Evolutionary conservation across 768 basidiomycete species (phyloP), one percentile per base, ranked within the genome.

Genomic region (Calocybe cyanea): DNA sequence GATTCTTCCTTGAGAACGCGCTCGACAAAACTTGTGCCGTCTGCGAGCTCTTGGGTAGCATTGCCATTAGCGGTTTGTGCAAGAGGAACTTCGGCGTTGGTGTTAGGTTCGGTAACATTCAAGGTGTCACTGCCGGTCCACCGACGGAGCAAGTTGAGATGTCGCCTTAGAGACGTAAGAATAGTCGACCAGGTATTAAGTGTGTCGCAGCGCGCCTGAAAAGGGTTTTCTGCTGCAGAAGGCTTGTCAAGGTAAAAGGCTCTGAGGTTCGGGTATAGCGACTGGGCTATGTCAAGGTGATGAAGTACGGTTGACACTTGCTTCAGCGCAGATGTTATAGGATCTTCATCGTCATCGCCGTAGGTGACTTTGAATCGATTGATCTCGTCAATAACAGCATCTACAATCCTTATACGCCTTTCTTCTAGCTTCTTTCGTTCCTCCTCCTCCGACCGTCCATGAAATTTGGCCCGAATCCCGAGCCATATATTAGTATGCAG

Each of bases 111-210:
- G 28, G 80, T 88, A 43, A 97, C 87, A 59, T 96, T 90, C 42
- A 98, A 75, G 15, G 85, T 87, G 51, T 92, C 87, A 62, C 86
- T 91, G 13, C 92, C 93, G 0, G 95, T 97, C 95, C 95, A 97
- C 50, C 84, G 83, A 52, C 87, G 87, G 19, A 98, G 72, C 30
- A 91, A 77, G 19, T 71, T 64, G 45, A 95, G 82, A 54, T 93
- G 90, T 46, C 81, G 80, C 52, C 84, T 82, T n/a, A 96, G 73
- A n/a, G 87, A 83, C 19, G 77, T 77, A 45, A 91, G 80, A 53
- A 97, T 78, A n/a, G 84, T 92, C 34, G 79, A 85, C 93, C 94
- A 99, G 9, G 91, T 87, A 52, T 87, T 87, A 15, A 98, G 77
- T 1, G 93, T 87, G 57, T 96, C 90, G 48, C 87, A 81, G 37